phyloP scores from a whole-genome alignment of 1,284 basidiomycete genomes.

The Schizophyllum commune region DNA sequence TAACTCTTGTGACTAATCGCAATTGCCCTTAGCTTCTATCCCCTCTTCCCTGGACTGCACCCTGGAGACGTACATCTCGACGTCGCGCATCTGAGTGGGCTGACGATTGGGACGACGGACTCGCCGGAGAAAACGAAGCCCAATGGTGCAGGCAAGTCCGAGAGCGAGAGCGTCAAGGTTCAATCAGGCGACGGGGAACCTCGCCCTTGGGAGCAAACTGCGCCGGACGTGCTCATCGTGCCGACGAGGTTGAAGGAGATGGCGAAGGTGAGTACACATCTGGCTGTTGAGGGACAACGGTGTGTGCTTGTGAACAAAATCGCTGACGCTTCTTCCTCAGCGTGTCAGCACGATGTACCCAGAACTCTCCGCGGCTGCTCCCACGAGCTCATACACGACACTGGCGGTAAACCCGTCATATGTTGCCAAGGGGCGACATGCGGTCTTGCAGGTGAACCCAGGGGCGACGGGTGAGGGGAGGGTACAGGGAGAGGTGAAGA shows the following conservation, averaged over 20 bases:
- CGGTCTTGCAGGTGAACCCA: conserved; percentile 28
- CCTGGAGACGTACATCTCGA: conserved; percentile 82
- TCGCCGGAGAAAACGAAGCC: conserved; percentile 14
- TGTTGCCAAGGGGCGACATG: conserved; percentile 51
- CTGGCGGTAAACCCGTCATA: conserved; percentile 68
- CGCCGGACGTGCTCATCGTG: conserved; percentile 79
- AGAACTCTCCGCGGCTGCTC: no score
- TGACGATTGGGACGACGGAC: conserved; percentile 38
- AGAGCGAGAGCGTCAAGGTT: no score
- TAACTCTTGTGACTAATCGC: no score
- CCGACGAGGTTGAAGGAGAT: conserved; percentile 85
- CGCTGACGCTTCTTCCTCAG: no score
- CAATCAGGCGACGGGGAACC: not conserved
- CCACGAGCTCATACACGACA: conserved; percentile 42
- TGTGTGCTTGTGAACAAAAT: conserved; percentile 2
- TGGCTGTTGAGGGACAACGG: no score
- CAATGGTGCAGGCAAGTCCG: conserved; percentile 7
- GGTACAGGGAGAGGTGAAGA: not conserved
- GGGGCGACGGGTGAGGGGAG: not conserved
- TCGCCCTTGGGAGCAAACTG: conserved; percentile 18
- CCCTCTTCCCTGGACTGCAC: conserved; percentile 82
- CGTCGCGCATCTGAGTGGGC: conserved; percentile 60
- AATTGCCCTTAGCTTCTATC: conserved; percentile 99
- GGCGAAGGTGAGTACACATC: conserved; percentile 71
- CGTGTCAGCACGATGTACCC: no score